These are phyloP conservation scores for Claviceps sp. DNA, from an alignment of 2,329 filamentous ascomycete genomes.

Conservation along the genomic window DNA sequence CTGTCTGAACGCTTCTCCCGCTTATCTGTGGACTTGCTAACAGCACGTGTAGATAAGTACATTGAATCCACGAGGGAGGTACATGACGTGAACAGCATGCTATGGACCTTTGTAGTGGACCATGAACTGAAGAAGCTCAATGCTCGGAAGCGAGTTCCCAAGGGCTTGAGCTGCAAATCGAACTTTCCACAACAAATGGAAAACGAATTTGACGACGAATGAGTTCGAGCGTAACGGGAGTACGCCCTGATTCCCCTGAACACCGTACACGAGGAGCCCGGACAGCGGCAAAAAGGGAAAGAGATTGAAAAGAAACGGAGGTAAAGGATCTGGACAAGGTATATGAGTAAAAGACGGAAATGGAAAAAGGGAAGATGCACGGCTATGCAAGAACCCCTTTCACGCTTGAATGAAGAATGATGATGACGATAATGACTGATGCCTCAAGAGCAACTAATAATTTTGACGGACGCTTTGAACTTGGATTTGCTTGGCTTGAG, in stretches of 20 bases:
- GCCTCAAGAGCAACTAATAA: conserved; percentile 14
- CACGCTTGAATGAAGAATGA: neutral
- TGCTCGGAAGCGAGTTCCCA: conserved; percentile 18
- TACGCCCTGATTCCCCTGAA: neutral
- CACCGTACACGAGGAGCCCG: neutral
- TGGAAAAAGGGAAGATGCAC: neutral
- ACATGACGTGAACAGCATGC: conserved; percentile 11
- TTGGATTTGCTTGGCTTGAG: conserved; percentile 16
- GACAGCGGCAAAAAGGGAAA: too few species aligned
- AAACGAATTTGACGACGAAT: conserved; percentile 11
- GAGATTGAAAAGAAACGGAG: neutral
- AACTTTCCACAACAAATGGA: conserved; percentile 9
- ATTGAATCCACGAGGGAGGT: conserved; percentile 12
- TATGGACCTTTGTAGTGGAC: conserved; percentile 22
- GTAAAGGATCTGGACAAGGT: neutral
- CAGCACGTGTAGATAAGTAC: conserved; percentile 14
- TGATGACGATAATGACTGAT: conserved; percentile 1
- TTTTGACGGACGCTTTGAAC: conserved; percentile 20
- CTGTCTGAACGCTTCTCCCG: neutral
- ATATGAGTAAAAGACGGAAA: neutral
- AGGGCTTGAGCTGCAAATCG: conserved; percentile 13
- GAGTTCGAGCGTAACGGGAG: conserved; percentile 10
- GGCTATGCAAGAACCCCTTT: neutral
- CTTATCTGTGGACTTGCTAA: neutral
- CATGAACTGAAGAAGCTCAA: conserved; percentile 28